Evolutionary conservation across 2,329 filamentous ascomycete species (phyloP).

Genomic region (Aspergillus japonicus): DNA sequence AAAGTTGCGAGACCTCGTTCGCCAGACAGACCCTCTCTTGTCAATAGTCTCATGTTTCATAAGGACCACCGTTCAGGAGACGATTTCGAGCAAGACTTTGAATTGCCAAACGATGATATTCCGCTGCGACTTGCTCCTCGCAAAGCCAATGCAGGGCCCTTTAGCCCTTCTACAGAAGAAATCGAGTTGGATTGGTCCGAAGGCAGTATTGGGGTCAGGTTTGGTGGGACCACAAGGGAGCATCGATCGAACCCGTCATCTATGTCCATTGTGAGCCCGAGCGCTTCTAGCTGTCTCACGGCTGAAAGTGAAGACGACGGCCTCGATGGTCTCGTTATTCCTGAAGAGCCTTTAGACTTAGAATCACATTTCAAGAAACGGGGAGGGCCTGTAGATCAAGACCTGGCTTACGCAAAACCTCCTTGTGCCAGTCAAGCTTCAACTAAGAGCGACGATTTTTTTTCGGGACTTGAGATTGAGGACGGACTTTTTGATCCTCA

Average conservation of each 20-base stretch:
- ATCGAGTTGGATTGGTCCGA: conserved; percentile 85
- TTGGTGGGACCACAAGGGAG: conserved; percentile 80
- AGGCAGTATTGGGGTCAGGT: conserved; percentile 85
- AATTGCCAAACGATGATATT: conserved; percentile 66
- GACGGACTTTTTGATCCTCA: conserved; percentile 77
- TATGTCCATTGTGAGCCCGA: conserved; percentile 85
- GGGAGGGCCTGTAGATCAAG: conserved; percentile 49
- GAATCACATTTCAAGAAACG: conserved; percentile 72
- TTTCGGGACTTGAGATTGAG: conserved; percentile 82
- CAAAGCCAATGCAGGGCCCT: conserved; percentile 62
- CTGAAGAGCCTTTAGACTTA: conserved; percentile 79
- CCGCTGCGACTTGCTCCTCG: conserved; percentile 61
- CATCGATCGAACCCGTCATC: conserved; percentile 79
- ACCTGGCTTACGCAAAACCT: conserved; percentile 34
- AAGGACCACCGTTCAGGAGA: conserved; percentile 52
- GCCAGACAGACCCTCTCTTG: conserved; percentile 52
- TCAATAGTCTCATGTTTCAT: conserved; percentile 53
- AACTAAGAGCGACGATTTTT: conserved; percentile 67
- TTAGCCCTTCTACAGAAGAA: conserved; percentile 65
- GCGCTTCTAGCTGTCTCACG: conserved; percentile 85
- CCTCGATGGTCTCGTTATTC: conserved; percentile 83
- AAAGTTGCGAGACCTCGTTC: conserved; percentile 62
- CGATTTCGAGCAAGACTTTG: conserved; percentile 70
- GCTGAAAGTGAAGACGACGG: conserved; percentile 92
- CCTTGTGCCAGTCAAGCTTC: conserved; percentile 18